These are phyloP conservation scores for Coleophoma eucalyptorum DNA, from an alignment of 2,329 filamentous ascomycete species.

Conservation along the genomic window DNA sequence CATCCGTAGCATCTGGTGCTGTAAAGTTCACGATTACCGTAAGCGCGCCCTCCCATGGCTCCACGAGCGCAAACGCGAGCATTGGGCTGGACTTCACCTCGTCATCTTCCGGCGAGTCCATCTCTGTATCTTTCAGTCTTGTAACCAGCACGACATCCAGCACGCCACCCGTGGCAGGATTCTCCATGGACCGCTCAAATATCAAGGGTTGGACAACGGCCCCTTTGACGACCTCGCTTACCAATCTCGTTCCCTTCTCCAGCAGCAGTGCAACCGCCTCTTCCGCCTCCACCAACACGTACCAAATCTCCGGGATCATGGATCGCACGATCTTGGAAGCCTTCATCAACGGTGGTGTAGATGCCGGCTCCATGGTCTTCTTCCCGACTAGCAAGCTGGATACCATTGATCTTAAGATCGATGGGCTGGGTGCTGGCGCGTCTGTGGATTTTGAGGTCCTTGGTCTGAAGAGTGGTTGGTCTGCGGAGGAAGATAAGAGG, in stretches of 20 bases:
- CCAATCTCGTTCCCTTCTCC: slow-evolving; percentile 41
- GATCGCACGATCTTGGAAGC: slow-evolving; percentile 51
- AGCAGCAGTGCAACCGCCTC: not conserved
- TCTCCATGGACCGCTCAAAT: slow-evolving; percentile 44
- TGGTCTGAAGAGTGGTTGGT: slow-evolving; percentile 35
- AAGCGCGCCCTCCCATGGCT: slow-evolving; percentile 25
- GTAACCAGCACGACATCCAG: not conserved
- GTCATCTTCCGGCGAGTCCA: slow-evolving; percentile 39
- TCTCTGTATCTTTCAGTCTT: slow-evolving; percentile 42
- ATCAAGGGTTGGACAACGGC: slow-evolving; percentile 31
- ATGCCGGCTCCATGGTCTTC: slow-evolving; percentile 43
- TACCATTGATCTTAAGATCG: not conserved
- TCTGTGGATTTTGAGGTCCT: slow-evolving; percentile 21
- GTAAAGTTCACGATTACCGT: slow-evolving; percentile 50
- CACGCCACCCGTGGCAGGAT: slow-evolving; percentile 35
- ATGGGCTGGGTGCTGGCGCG: slow-evolving; percentile 12
- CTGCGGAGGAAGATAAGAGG: slow-evolving; percentile 46
- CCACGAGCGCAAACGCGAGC: slow-evolving; percentile 10
- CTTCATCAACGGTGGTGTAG: slow-evolving; percentile 45
- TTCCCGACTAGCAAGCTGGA: slow-evolving; percentile 31
- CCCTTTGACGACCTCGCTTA: slow-evolving; percentile 45
- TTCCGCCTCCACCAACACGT: not conserved
- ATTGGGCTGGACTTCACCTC: slow-evolving; percentile 47
- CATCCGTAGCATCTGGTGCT: slow-evolving; percentile 40
- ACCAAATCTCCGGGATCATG: slow-evolving; percentile 38